Evolutionary conservation across 1,284 basidiomycete species (phyloP), one percentile per base, ranked within the genome.

Genomic region (Microbotryum intermedium): DNA sequence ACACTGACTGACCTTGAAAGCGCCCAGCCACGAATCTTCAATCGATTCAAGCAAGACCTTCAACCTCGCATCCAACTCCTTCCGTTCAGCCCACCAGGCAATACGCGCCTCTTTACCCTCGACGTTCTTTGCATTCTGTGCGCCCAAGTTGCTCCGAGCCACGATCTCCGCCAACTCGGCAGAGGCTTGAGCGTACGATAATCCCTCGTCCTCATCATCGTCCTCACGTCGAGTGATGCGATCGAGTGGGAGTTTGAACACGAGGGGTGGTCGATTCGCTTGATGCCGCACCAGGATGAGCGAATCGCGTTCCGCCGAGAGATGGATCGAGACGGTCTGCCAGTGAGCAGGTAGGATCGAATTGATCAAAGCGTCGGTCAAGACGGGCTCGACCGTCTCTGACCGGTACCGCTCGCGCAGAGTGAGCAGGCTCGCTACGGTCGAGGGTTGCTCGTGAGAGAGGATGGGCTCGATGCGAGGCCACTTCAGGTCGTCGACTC

Each of bases 21-120:
- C 91, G 2, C 95, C 94, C 4, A 99, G 79, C 95, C 95, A 98
- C 70, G 87, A 90, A 70, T 88, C 90, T 73, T 98, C 94, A 43
- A 99, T 85, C 64, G 84, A 88, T 63, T 84, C 83, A 29, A 97
- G 76, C 10, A 99, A 77, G 42, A 84, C 82, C 53, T 83, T 79
- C 71, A 99, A 74, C 29, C 90, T 80, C 52, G 77, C 79, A 72
- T 98, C 93, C 30, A 98, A 79, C 29, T 80, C 81, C 48, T 80
- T 78, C 13, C 91, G 80, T 55, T 84, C 80, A 44, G 82, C 83
- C 94, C 94, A 98, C 94, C 94, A 97, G 2, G 78, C 79, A 18
- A 59, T 55, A 6, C 69, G 58, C 42, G 59, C 63, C 9, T 67
- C 64, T 58, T 79, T 79, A 72, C 86, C 82, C 54, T 81, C 80